Conservation (phyloP, 306 rosid genomes). For the Glycine latifolia region DNA sequence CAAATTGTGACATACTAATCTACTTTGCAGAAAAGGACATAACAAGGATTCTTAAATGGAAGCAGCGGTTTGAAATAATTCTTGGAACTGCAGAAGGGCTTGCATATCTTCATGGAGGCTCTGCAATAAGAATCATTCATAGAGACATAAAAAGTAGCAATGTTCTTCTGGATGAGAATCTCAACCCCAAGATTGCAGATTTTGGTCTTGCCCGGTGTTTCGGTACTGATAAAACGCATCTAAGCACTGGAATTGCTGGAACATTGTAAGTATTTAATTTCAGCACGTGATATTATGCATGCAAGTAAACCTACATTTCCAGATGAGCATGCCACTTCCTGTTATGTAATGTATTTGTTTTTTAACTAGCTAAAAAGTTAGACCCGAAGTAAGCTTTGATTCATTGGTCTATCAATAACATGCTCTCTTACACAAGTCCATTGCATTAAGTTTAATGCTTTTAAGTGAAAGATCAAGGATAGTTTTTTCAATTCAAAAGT, state of each 20-base stretch:
- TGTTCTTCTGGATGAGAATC: conserved; percentile 28
- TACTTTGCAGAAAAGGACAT: conserved; percentile 22
- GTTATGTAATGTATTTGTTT: neutral
- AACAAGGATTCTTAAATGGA: conserved; percentile 20
- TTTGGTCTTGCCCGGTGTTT: conserved; percentile 19
- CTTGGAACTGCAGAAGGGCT: conserved; percentile 35
- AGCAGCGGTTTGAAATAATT: conserved; percentile 8
- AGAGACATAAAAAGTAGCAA: conserved; percentile 36
- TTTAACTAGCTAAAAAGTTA: neutral
- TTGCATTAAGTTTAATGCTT: neutral
- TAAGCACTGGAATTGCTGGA: conserved; percentile 37
- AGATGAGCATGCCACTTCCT: neutral
- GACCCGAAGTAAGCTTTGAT: neutral
- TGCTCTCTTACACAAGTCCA: neutral
- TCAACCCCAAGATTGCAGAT: conserved; percentile 18
- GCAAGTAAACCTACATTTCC: neutral
- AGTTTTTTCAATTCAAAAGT: neutral
- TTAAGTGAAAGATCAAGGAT: neutral
- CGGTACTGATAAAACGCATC: conserved; percentile 20
- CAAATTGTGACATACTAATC: neutral
- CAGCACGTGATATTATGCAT: neutral
- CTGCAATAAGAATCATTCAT: conserved; percentile 26
- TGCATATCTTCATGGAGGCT: conserved; percentile 37
- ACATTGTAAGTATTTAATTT: conserved; percentile 11
- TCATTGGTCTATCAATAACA: neutral